These are phyloP conservation scores for Gillenia trifoliata DNA, from an alignment of 306 rosid genomes.

Conservation along the genomic window DNA sequence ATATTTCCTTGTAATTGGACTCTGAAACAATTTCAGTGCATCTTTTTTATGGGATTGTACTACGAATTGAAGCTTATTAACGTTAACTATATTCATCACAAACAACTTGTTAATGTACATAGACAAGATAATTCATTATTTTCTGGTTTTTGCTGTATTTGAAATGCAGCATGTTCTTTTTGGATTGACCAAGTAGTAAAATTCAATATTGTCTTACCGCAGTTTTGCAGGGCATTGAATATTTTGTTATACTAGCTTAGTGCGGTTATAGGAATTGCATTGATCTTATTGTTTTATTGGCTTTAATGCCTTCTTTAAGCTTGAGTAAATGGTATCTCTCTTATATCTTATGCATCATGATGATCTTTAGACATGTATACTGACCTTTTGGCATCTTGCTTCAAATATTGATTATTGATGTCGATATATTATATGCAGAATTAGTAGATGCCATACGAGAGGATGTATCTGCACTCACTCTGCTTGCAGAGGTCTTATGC, in stretches of 20 bases:
- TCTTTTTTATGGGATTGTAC: neutral
- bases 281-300: neutral
- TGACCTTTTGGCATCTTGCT: too few relatives aligned
- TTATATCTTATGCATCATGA: too few relatives aligned
- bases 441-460: conserved; percentile 73
- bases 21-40: neutral
- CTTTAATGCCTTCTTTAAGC: too few relatives aligned
- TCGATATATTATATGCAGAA: conserved; percentile 40
- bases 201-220: neutral
- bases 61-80: neutral
- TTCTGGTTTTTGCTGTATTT: neutral
- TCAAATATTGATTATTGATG: too few relatives aligned
- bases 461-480: conserved; percentile 73
- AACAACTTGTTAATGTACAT: neutral
- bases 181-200: neutral
- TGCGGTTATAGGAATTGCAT: neutral
- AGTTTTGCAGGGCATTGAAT: neutral
- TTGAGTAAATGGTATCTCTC: too few relatives aligned
- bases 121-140: neutral
- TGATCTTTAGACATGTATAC: neutral
- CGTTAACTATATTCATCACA: neutral
- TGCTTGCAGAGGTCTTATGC: conserved; percentile 93
- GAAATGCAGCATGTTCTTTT: neutral
- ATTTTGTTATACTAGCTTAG: neutral
- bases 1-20: neutral